These are phyloP conservation scores for Dujonia santamariae DNA, from an alignment of 1,139 yeast species.

Conservation along the genomic window DNA sequence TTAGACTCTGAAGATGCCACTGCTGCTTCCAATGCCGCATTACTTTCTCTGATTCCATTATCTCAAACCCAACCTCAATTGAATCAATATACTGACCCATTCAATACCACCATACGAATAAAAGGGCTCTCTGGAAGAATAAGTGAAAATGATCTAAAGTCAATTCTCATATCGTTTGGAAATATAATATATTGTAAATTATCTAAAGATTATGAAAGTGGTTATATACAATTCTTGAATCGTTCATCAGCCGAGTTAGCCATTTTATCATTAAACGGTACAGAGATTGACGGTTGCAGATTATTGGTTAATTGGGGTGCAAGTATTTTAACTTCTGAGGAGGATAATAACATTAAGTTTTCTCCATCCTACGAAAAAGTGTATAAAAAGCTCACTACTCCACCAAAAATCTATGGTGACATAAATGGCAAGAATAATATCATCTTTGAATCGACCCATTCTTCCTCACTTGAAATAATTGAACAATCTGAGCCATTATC, in stretches of 20 bases:
- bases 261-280: conserved; percentile 29
- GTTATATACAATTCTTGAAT: conserved; percentile 24
- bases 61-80: conserved; percentile 35
- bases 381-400: conserved; percentile 14
- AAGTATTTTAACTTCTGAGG: conserved; percentile 1
- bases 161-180: conserved; percentile 36
- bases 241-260: conserved; percentile 40
- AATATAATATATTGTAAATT: conserved; percentile 25
- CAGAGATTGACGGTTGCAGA: conserved; percentile 27
- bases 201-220: conserved; percentile 20
- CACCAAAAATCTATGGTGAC: conserved; percentile 22
- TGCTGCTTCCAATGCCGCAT: neutral
- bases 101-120: conserved; percentile 31
- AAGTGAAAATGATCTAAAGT: conserved; percentile 27
- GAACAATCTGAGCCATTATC: conserved; percentile 21
- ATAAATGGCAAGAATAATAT: no score
- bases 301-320: conserved; percentile 36
- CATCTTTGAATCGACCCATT: no score
- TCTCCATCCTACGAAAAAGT: conserved; percentile 7
- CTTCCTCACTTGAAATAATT: no score
- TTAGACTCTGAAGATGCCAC: neutral
- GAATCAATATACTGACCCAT: conserved; percentile 32
- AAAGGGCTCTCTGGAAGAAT: conserved; percentile 28
- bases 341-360: conserved; percentile 8
- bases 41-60: conserved; percentile 12